phyloP scores from a whole-genome alignment of 1,284 basidiomycete species.

The Cryptococcus sp. region DNA sequence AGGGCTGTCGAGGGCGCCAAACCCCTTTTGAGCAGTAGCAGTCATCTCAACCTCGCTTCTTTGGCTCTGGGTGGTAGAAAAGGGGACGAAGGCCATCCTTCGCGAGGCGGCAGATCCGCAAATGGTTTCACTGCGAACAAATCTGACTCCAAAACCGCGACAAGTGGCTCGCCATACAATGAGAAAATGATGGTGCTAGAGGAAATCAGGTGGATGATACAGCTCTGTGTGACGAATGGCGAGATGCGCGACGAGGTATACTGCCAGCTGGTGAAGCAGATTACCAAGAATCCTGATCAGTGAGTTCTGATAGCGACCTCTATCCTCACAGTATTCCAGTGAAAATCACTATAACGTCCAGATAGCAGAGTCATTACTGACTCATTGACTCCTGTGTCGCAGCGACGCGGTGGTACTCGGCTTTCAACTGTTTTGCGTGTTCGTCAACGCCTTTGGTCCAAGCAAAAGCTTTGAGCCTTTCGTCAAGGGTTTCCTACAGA shows the following conservation, averaged over 20 bases:
- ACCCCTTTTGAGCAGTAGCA: constrained; percentile 11
- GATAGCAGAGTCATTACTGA: background rate
- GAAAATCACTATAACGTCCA: background rate
- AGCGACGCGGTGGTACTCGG: constrained; percentile 83
- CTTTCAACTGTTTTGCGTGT: constrained; percentile 86
- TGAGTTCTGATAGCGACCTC: constrained; percentile 53
- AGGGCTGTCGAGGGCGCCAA: constrained; percentile 51
- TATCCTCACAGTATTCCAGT: background rate
- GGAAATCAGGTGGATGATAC: constrained; percentile 82
- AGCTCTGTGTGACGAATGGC: constrained; percentile 71
- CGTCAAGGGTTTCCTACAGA: constrained; percentile 73
- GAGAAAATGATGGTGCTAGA: constrained; percentile 62
- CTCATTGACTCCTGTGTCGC: background rate
- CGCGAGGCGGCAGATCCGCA: constrained; percentile 3
- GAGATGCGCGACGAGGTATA: constrained; percentile 90
- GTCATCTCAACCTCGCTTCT: constrained; percentile 9
- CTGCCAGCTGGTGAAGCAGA: constrained; percentile 86
- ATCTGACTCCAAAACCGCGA: constrained; percentile 5
- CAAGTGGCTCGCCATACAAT: constrained; percentile 4
- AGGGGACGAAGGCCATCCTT: constrained; percentile 8
- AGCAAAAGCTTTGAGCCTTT: constrained; percentile 86
- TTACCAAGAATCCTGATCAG: constrained; percentile 76
- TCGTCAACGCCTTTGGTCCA: constrained; percentile 83
- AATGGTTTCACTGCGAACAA: constrained; percentile 16
- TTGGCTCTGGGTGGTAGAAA: constrained; percentile 13